phyloP scores from a whole-genome alignment of 345 rosid species.

The Mangifera indica region DNA sequence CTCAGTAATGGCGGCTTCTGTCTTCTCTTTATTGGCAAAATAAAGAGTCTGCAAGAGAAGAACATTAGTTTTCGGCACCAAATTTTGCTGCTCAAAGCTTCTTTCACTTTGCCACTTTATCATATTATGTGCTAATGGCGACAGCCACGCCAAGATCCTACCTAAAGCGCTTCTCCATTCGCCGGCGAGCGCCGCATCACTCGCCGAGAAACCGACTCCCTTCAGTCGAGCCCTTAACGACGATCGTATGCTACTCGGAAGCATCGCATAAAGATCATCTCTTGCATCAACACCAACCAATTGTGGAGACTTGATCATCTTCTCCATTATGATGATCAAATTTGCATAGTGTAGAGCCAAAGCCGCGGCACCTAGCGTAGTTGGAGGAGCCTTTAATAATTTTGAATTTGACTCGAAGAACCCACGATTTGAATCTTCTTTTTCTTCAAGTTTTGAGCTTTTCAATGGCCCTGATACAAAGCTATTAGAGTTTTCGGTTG shows the following conservation, averaged over 20 bases:
- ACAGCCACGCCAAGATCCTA: slow-evolving; percentile 75
- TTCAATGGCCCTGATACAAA: slow-evolving; percentile 48
- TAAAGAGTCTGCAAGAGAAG: slow-evolving; percentile 75
- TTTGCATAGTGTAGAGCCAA: slow-evolving; percentile 82
- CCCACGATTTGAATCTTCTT: slow-evolving; percentile 14
- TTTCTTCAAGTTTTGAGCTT: slow-evolving; percentile 20
- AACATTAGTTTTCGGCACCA: slow-evolving; percentile 47
- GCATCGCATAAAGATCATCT: slow-evolving; percentile 81
- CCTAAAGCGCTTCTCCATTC: slow-evolving; percentile 86
- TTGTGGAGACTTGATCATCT: slow-evolving; percentile 92
- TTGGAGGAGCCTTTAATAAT: slow-evolving; percentile 63
- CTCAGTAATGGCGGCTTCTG: slow-evolving; percentile 93
- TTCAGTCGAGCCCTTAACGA: slow-evolving; percentile 61
- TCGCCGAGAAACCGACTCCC: slow-evolving; percentile 75
- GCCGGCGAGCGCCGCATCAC: slow-evolving; percentile 68
- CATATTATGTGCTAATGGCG: slow-evolving; percentile 94
- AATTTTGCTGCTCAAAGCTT: slow-evolving; percentile 80
- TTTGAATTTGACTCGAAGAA: slow-evolving; percentile 68
- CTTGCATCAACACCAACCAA: slow-evolving; percentile 86
- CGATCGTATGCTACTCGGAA: slow-evolving; percentile 71
- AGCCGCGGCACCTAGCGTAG: slow-evolving; percentile 76
- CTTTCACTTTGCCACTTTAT: slow-evolving; percentile 96
- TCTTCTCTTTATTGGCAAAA: slow-evolving; percentile 78
- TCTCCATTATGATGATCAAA: slow-evolving; percentile 82
- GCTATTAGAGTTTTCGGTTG: slow-evolving; percentile 41